Evolutionary conservation across 2,329 filamentous ascomycete genomes (phyloP).

Genomic region (Aspergillus quadricinctus): DNA sequence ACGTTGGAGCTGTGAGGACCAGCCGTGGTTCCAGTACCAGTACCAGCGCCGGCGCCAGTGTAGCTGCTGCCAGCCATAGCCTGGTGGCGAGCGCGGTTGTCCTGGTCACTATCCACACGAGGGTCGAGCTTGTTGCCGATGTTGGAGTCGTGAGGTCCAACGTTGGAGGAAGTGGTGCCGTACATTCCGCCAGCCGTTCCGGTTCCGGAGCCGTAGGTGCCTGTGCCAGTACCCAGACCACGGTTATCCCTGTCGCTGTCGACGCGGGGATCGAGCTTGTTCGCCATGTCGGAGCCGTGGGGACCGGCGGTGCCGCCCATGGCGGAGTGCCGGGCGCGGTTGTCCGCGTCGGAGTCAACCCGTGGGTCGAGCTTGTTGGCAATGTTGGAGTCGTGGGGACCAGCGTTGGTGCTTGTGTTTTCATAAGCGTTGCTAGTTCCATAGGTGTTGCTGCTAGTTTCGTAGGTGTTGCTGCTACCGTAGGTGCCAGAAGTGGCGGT

Average conservation of each 20-base stretch:
- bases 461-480: background rate
- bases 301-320: background rate
- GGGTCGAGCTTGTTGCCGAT: slow-evolving; percentile 28
- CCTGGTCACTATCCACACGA: slow-evolving; percentile 36
- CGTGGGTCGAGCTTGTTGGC: slow-evolving; percentile 17
- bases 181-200: background rate
- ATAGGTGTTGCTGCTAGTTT: background rate
- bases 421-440: too few relatives aligned
- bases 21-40: slow-evolving; percentile 5
- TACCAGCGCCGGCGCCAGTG: slow-evolving; percentile 12
- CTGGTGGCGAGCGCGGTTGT: slow-evolving; percentile 11
- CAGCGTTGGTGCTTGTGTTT: too few relatives aligned
- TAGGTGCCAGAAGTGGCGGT: slow-evolving; percentile 1
- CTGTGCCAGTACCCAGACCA: background rate
- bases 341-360: slow-evolving; percentile 11
- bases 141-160: slow-evolving; percentile 34
- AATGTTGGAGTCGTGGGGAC: slow-evolving; percentile 27
- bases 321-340: slow-evolving; percentile 1
- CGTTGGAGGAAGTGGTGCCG: slow-evolving; percentile 20
- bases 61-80: slow-evolving; percentile 14
- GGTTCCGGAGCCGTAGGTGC: background rate
- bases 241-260: slow-evolving; percentile 13
- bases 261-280: slow-evolving; percentile 15
- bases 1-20: slow-evolving; percentile 44
- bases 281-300: slow-evolving; percentile 28